phyloP scores from a whole-genome alignment of 306 rosid genomes.

The Hylodesmum podocarpum region DNA sequence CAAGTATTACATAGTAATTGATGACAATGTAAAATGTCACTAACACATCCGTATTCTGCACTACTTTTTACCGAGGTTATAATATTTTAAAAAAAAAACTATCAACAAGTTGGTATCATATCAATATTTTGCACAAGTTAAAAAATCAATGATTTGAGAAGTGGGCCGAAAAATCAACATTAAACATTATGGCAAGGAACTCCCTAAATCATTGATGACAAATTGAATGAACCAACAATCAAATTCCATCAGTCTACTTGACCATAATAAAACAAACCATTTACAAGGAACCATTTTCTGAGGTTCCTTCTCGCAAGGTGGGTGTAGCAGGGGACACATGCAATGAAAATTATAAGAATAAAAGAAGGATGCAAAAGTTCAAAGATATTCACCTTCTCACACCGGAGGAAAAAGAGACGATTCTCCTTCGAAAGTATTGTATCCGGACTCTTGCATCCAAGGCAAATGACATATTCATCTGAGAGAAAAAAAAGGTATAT shows the following conservation, averaged over 20 bases:
- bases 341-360: not conserved
- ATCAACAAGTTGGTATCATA: not conserved
- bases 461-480: constrained; percentile 90
- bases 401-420: constrained; percentile 93
- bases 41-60: not conserved
- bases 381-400: constrained; percentile 73
- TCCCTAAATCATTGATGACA: not conserved
- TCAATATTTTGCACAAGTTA: no score
- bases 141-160: not conserved
- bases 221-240: not conserved
- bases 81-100: not conserved
- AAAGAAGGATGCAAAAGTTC: not conserved
- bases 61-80: not conserved
- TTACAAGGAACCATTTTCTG: not conserved
- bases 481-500: constrained; percentile 19
- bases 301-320: not conserved
- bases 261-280: not conserved
- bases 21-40: not conserved
- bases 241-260: not conserved
- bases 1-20: not conserved
- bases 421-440: constrained; percentile 95
- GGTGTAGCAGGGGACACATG: not conserved
- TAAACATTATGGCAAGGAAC: not conserved
- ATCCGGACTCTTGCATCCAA: constrained; percentile 97
- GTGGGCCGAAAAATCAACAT: not conserved